Evolutionary conservation across 768 basidiomycete species (phyloP).

Genomic region (Lactarius indigo): DNA sequence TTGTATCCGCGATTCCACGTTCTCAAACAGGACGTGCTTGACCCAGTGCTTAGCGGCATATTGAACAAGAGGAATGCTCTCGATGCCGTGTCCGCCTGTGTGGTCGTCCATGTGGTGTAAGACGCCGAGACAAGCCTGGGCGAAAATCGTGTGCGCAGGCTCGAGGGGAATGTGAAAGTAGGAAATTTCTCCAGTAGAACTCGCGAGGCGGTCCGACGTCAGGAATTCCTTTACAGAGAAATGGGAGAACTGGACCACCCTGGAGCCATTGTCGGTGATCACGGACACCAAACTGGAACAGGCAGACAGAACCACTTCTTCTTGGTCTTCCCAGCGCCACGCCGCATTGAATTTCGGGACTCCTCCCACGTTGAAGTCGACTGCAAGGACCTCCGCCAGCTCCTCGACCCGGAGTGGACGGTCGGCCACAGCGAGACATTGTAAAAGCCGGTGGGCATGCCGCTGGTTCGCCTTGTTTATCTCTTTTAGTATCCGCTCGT

Average conservation of each 20-base stretch:
- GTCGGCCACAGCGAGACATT: background rate
- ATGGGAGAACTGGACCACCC: too few species aligned
- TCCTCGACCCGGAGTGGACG: background rate
- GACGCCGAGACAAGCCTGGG: background rate
- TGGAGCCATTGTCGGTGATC: too few species aligned
- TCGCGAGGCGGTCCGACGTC: background rate
- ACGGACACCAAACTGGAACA: too few species aligned
- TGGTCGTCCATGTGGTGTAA: background rate
- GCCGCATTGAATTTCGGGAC: background rate
- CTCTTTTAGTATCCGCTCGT: background rate
- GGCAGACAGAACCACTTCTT: background rate
- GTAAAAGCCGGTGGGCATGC: background rate
- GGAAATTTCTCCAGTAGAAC: background rate
- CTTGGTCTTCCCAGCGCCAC: background rate
- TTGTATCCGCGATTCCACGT: background rate
- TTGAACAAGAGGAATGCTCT: background rate
- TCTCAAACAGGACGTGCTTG: background rate
- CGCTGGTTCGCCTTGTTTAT: background rate
- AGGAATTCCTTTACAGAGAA: background rate
- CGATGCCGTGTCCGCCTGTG: background rate
- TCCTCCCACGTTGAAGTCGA: background rate
- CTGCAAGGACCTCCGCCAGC: background rate
- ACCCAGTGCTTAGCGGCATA: background rate
- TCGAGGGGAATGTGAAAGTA: background rate
- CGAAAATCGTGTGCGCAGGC: background rate